Evolutionary conservation across 2,329 filamentous ascomycete species (phyloP).

Genomic region (Hypoxylon sp.): DNA sequence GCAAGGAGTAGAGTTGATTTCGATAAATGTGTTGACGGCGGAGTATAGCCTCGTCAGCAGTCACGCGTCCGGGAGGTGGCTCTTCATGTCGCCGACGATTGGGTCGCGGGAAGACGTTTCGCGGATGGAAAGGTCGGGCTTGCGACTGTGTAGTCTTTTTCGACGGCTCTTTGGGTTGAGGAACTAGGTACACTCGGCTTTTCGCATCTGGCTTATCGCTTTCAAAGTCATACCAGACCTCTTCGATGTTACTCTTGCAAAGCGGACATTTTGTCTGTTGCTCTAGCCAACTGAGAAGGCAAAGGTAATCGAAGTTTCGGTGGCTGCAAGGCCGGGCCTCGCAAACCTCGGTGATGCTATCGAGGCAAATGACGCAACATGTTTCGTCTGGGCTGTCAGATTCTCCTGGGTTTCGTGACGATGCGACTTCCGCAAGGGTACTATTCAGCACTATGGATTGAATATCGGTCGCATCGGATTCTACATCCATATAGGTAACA

Average conservation of each 20-base stretch:
- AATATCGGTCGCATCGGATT: conserved; percentile 48
- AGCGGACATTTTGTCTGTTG: conserved; percentile 78
- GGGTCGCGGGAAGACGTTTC: conserved; percentile 8
- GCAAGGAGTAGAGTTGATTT: conserved; percentile 75
- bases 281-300: conserved; percentile 83
- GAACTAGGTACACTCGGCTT: conserved; percentile 67
- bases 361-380: conserved; percentile 89
- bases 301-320: conserved; percentile 83
- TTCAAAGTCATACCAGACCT: conserved; percentile 72
- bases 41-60: conserved; percentile 53
- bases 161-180: conserved; percentile 39
- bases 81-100: conserved; percentile 29
- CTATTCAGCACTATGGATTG: conserved; percentile 54
- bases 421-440: conserved; percentile 54
- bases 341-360: conserved; percentile 75
- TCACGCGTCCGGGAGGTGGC: conserved; percentile 36
- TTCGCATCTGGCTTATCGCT: conserved; percentile 55
- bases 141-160: conserved; percentile 13
- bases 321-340: conserved; percentile 81
- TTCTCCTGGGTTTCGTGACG: conserved; percentile 45
- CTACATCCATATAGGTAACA: conserved; percentile 43
- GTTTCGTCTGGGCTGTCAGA: conserved; percentile 48
- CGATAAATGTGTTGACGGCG: conserved; percentile 78
- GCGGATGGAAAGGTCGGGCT: neutral
- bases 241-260: conserved; percentile 67